These are phyloP conservation scores for Phytopythium vexans DNA, from an alignment of 352 stramenopile genomes.

Conservation along the genomic window DNA sequence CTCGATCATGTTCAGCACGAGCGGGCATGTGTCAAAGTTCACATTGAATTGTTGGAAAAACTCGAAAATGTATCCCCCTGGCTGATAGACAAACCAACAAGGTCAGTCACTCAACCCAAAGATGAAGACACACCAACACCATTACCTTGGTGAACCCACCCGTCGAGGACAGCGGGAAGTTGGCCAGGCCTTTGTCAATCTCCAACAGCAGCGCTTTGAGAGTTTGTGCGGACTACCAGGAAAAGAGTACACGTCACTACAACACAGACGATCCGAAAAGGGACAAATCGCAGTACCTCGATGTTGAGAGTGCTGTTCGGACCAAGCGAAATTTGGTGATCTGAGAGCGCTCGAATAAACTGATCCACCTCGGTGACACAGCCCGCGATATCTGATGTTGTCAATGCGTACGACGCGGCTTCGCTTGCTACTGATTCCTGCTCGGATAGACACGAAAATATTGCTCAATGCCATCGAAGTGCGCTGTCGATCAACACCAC, in stretches of 20 bases:
- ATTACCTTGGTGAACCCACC: slow-evolving; percentile 82
- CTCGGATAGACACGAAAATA: not conserved
- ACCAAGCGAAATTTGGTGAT: slow-evolving; percentile 52
- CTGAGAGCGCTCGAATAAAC: slow-evolving; percentile 65
- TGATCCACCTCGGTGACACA: slow-evolving; percentile 93
- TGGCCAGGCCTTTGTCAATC: slow-evolving; percentile 81
- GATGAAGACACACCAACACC: not conserved
- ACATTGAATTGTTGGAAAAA: slow-evolving; percentile 91
- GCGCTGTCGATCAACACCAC: slow-evolving; percentile 3
- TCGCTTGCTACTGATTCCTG: slow-evolving; percentile 91
- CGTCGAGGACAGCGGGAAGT: slow-evolving; percentile 63
- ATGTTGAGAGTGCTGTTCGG: slow-evolving; percentile 48
- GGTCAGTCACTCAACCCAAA: slow-evolving; percentile 3
- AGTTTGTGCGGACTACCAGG: slow-evolving; percentile 63
- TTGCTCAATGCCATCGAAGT: not conserved
- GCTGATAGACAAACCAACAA: slow-evolving; percentile 21
- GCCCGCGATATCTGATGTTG: slow-evolving; percentile 90
- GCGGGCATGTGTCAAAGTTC: slow-evolving; percentile 84
- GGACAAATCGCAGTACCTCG: slow-evolving; percentile 35
- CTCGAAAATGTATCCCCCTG: slow-evolving; percentile 88
- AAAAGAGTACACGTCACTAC: not conserved
- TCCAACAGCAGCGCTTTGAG: slow-evolving; percentile 79
- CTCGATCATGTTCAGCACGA: slow-evolving; percentile 86
- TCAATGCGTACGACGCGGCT: slow-evolving; percentile 96
- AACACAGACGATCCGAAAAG: not conserved